Base-by-base conservation (phyloP, 2,329 filamentous ascomycete genomes). In the Fusarium dlaminii region DNA sequence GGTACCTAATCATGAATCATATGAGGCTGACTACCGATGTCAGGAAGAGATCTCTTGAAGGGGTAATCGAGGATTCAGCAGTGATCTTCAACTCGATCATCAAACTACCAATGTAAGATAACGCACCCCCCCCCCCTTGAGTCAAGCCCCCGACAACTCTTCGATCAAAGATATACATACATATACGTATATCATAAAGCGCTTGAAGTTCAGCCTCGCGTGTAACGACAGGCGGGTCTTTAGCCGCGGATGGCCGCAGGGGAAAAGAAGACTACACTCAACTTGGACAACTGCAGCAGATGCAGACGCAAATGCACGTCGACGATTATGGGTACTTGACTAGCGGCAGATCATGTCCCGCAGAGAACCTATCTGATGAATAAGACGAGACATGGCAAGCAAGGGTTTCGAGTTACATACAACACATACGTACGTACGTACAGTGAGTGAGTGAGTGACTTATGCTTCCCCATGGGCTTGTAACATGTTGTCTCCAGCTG, bases 61-160 rank as follows among this genome's bases (percentile, higher is more conserved):
- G 24, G 40, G 8, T 34, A 39, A 51, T 68, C 11, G 17, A 22
- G 36, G 18, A 40, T 42, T 39, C 9, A 32, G 17, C 27, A 59
- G 32, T 42, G 43, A 52, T 42, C 54, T 64, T 63, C 63, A 52
- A 39, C 59, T 43, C 63, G 59, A 69, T 62, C 65, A 59, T 45
- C 59, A 40, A 36, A 55, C 59, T 68, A 61, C 61, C 56, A 59
- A 75, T 74, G 72, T 70, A 69, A 75, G 72, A 78, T 76, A 73
- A 75, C 71, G 66, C 68, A 75, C 57, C 51, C 49, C 65, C 62
- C 68, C 57, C 51, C 49, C 65, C 62, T 66, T 45, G 42, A 51
- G 52, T 43, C 32, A 48, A 67, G 42, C 58, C 63, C 40, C 42
- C 32, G n/a, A 64, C 39, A 24, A 24, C 45, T 34, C 42, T 18